These are phyloP conservation scores for Wickerhamomyces rabaulensis DNA, from an alignment of 805 yeast genomes.

Conservation along the genomic window DNA sequence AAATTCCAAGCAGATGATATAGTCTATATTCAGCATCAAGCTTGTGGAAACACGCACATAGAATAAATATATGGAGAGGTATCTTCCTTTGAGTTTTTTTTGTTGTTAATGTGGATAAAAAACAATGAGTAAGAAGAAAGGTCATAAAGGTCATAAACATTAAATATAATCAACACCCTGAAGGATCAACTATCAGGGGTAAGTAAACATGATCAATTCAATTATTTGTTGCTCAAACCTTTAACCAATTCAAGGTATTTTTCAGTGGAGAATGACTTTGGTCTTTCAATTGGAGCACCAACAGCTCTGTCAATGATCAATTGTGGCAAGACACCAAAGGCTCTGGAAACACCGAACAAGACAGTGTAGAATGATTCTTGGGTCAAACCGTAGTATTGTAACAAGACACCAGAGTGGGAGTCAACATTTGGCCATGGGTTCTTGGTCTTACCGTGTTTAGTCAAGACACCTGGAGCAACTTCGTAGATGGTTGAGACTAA, in stretches of 20 bases:
- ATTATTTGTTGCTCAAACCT: constrained; percentile 26
- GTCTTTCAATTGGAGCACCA: constrained; percentile 82
- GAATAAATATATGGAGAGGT: neutral
- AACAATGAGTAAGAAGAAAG: constrained; percentile 2
- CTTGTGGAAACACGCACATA: neutral
- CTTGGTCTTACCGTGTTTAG: constrained; percentile 85
- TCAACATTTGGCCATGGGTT: constrained; percentile 94
- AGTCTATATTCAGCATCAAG: neutral
- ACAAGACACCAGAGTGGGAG: constrained; percentile 79
- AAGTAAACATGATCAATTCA: neutral
- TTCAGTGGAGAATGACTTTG: constrained; percentile 91
- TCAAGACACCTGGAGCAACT: constrained; percentile 77
- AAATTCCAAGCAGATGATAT: neutral
- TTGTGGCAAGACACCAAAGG: constrained; percentile 82
- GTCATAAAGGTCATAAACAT: constrained; percentile 12
- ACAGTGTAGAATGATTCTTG: constrained; percentile 84
- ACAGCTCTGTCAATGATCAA: constrained; percentile 79
- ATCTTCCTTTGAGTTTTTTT: neutral
- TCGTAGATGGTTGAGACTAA: constrained; percentile 72
- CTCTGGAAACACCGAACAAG: constrained; percentile 81
- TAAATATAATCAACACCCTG: neutral
- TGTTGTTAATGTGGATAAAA: neutral
- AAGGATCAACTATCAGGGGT: neutral
- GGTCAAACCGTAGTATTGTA: constrained; percentile 81
- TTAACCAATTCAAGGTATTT: constrained; percentile 81